Conservation (phyloP, 441 rosid species). For the Croton setiger region DNA sequence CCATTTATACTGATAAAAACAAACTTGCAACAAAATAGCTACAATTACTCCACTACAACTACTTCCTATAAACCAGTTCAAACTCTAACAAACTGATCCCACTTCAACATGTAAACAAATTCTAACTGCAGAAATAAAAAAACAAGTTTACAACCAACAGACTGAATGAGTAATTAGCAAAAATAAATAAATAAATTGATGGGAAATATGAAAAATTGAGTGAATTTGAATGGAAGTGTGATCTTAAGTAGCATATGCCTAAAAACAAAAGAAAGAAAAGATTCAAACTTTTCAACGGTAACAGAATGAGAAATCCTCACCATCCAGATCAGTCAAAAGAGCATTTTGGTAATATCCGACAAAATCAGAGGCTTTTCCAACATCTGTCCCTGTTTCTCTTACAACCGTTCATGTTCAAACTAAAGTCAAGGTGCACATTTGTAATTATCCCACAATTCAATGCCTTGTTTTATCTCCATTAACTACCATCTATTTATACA, state of each 20-base stretch:
- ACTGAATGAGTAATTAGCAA: no score
- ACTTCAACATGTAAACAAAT: no score
- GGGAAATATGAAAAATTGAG: no score
- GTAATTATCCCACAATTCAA: conserved; percentile 33
- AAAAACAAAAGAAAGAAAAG: conserved; percentile 10
- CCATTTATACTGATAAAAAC: no score
- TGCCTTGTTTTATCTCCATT: conserved; percentile 21
- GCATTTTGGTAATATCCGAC: conserved; percentile 46
- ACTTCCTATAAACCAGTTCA: no score
- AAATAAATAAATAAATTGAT: no score
- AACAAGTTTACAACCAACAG: no score
- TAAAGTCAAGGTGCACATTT: conserved; percentile 42
- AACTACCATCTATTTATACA: conserved; percentile 49
- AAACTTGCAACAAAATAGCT: no score
- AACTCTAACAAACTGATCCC: no score
- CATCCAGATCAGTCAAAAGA: conserved; percentile 44
- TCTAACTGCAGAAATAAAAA: no score
- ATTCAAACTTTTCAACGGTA: conserved; percentile 43
- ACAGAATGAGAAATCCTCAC: conserved; percentile 24
- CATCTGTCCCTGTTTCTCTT: conserved; percentile 42
- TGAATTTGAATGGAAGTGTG: background rate
- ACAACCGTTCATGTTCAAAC: conserved; percentile 38
- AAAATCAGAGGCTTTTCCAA: conserved; percentile 47
- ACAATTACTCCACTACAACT: no score
- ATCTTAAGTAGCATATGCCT: conserved; percentile 3